Percentiles rank a stretch among this genome's conserved stretches.
Conservation (phyloP, 2,329 filamentous ascomycete genomes). For the Ophiostoma fasciatum region DNA sequence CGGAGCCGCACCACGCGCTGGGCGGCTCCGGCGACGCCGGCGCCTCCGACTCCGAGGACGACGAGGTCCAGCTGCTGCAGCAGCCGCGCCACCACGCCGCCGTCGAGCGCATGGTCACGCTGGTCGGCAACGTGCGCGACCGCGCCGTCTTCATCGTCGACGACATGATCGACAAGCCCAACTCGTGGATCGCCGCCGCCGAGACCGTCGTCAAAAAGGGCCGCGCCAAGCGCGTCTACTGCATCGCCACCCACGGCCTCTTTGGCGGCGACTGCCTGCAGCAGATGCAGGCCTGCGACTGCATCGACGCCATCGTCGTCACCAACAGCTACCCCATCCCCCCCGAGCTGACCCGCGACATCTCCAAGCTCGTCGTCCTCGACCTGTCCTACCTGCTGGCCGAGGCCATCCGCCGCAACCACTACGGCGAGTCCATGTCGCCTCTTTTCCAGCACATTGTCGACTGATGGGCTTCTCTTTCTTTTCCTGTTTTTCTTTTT, state of each 20-base stretch:
- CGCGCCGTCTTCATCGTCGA: constrained; percentile 89
- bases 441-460: constrained; percentile 52
- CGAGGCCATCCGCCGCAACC: constrained; percentile 88
- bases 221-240: constrained; percentile 84
- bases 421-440: constrained; percentile 79
- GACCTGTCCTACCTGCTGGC: constrained; percentile 78
- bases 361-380: constrained; percentile 74
- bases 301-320: constrained; percentile 86
- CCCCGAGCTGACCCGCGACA: constrained; percentile 52
- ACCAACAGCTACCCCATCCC: constrained; percentile 95
- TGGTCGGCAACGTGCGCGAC: constrained; percentile 88
- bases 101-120: constrained; percentile 85
- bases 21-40: constrained; percentile 74
- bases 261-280: constrained; percentile 83
- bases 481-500: neutral
- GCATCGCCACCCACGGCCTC: constrained; percentile 90
- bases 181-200: constrained; percentile 92
- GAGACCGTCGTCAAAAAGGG: constrained; percentile 94
- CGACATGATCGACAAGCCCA: constrained; percentile 97
- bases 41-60: constrained; percentile 81
- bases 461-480: constrained; percentile 23
- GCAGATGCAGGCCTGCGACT: constrained; percentile 81
- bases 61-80: constrained; percentile 52
- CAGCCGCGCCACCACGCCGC: constrained; percentile 46
- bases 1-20: constrained; percentile 54